Evolutionary conservation across 2,329 filamentous ascomycete species (phyloP).

Genomic region (Sporothrix brasiliensis): DNA sequence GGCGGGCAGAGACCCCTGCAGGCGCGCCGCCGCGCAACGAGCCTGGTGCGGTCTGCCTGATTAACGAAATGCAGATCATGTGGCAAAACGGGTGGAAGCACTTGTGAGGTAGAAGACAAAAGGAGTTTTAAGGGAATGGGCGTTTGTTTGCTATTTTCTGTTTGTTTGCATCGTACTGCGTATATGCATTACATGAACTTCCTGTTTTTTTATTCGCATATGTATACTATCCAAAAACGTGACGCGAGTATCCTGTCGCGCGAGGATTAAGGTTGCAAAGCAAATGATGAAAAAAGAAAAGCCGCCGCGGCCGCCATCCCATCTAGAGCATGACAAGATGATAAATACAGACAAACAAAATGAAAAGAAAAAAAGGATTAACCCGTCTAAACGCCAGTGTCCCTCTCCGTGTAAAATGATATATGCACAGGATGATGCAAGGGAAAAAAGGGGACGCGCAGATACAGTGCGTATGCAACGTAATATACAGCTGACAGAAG

Average conservation of each 20-base stretch:
- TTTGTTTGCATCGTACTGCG: neutral
- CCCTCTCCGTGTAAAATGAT: neutral
- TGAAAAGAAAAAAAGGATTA: neutral
- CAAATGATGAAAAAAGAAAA: neutral
- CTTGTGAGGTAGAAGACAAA: constrained; percentile 42
- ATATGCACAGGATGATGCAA: constrained; percentile 21
- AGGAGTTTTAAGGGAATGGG: neutral
- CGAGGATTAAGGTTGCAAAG: neutral
- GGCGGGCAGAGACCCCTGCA: constrained; percentile 44
- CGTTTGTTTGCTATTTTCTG: neutral
- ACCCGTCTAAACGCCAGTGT: constrained; percentile 24
- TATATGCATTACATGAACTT: neutral
- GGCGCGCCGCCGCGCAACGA: constrained; percentile 44
- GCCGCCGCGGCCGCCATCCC: neutral
- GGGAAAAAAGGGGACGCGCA: neutral
- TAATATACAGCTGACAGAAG: constrained; percentile 18
- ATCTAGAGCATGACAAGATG: neutral
- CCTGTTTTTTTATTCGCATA: neutral
- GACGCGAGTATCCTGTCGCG: neutral
- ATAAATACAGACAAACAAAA: neutral
- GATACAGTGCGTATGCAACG: constrained; percentile 27
- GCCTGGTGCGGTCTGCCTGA: constrained; percentile 54
- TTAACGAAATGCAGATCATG: constrained; percentile 64
- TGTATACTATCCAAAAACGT: constrained; percentile 21
- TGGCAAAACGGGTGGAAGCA: constrained; percentile 62